Evolutionary conservation across 257 asterid genomes (phyloP), one percentile per base, ranked within the genome.

Genomic region (Solanum dulcamara): DNA sequence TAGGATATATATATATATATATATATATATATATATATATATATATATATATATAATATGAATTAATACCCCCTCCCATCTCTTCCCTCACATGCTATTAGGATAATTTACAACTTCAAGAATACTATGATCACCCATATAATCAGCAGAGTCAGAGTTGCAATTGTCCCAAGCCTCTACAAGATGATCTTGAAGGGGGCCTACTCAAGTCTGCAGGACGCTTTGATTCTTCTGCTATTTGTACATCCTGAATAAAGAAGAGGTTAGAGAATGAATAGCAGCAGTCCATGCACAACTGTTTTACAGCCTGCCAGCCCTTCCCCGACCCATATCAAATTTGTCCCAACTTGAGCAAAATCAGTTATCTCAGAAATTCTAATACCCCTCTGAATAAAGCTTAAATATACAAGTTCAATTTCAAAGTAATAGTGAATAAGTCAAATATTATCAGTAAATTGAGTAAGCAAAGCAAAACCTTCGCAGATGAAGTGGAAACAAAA

Each of bases 131-230:
- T 83, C 85, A 81, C 88, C 88, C 68, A 89, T 79, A 85, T 87
- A 81, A 85, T 85, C 84, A 85, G 80, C 86, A 81, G 3, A 37
- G 83, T 91, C 93, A 94, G 46, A 91, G 88, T 75, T 91, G 93
- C 26, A 93, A 83, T 33, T 95, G 94, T 83, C 98, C 97, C 37
- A 94, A 90, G 82, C 94, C 90, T 89, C 90, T 88, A 48, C 93
- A 92, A 3, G 92, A 93, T 48, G 96, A 90, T 85, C 94, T 90
- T 72, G 98, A 94, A 81, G 95, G 90, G 83, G 97, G 90, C 83
- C 90, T 89, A 44, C 57, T 67, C 87, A 59, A 60, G 37, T 95
- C 98, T 32, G 77, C 84, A 53, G 97, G 85, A 85, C 92, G 91
- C 71, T 79, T 90, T 57, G 89, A 84, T 85, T 93, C 98, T 80